Evolutionary conservation across 2,329 filamentous ascomycete species (phyloP).

Genomic region (Endothia cerciana): DNA sequence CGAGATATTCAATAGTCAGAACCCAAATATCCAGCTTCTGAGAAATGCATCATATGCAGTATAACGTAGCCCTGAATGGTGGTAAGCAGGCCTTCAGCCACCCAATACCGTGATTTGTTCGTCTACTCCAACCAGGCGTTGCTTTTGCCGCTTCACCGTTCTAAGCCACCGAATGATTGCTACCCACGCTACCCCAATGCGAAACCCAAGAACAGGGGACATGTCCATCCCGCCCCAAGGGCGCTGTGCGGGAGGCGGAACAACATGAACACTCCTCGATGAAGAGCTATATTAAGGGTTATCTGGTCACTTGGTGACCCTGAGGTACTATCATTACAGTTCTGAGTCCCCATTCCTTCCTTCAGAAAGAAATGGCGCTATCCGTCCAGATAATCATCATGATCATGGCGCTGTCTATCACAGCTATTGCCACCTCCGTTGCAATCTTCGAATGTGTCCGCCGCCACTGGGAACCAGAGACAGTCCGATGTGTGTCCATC

Average conservation of each 20-base stretch:
- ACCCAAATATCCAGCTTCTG: too few species aligned
- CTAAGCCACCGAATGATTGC: neutral
- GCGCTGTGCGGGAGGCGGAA: too few species aligned
- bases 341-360: neutral
- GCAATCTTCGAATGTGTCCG: slow-evolving; percentile 4
- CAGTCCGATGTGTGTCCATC: neutral
- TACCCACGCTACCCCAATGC: neutral
- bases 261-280: neutral
- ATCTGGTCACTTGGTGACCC: neutral
- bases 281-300: neutral
- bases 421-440: slow-evolving; percentile 6
- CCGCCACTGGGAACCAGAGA: neutral
- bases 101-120: too few species aligned
- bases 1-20: too few species aligned
- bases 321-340: too few species aligned
- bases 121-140: neutral
- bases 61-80: too few species aligned
- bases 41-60: too few species aligned
- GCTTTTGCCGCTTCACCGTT: neutral
- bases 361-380: too few species aligned
- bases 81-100: too few species aligned
- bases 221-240: neutral
- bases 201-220: neutral
- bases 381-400: neutral
- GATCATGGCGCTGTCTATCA: neutral